Conservation (phyloP, 1,284 basidiomycete species). For the Ceratobasidium sp. region DNA sequence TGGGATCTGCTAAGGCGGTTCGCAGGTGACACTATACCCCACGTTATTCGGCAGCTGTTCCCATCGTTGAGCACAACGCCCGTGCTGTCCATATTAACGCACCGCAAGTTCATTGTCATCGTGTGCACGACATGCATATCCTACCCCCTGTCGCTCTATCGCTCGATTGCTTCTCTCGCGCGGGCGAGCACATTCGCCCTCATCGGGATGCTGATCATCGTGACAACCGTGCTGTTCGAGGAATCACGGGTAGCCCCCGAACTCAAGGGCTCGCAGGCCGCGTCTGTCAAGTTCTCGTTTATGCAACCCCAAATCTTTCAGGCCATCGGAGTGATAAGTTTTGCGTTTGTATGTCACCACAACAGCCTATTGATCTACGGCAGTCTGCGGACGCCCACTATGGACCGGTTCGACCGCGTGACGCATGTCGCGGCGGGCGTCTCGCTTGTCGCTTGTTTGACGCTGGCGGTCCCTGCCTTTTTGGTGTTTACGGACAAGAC, state of each 20-base stretch:
- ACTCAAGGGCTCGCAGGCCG: conserved; percentile 76
- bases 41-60: conserved; percentile 90
- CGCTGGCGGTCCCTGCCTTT: conserved; percentile 92
- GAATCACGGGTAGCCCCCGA: conserved; percentile 84
- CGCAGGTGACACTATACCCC: conserved; percentile 93
- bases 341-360: conserved; percentile 95
- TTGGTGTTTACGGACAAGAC: conserved; percentile 95
- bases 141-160: conserved; percentile 95
- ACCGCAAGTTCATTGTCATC: conserved; percentile 89
- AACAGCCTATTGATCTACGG: conserved; percentile 96
- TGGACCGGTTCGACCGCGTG: conserved; percentile 93
- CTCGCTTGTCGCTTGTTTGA: conserved; percentile 83
- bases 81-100: conserved; percentile 80
- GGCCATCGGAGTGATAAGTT: conserved; percentile 93
- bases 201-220: conserved; percentile 95
- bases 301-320: conserved; percentile 85
- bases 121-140: conserved; percentile 89
- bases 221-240: conserved; percentile 87
- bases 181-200: conserved; percentile 92
- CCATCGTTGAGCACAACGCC: conserved; percentile 79
- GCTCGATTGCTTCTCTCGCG: conserved; percentile 97
- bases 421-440: conserved; percentile 91
- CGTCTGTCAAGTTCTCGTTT: conserved; percentile 76
- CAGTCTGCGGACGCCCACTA: conserved; percentile 89
- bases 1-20: conserved; percentile 43